Evolutionary conservation across 73 alveolate genomes (phyloP), one percentile per base, ranked within the genome.

Genomic region (Paramecium bursaria): DNA sequence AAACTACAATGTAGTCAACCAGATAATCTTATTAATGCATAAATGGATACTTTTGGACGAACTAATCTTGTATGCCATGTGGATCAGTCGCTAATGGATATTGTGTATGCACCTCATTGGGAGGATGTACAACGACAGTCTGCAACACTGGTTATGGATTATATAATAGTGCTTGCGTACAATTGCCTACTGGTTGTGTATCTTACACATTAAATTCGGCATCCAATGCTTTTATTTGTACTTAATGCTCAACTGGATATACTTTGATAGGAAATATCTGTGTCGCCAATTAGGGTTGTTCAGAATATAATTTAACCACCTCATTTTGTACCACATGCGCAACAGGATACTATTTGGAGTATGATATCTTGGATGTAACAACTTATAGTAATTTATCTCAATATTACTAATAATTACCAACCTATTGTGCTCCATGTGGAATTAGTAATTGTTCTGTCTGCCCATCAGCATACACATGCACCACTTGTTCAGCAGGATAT

Each of bases 401-500:
- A 26, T n/a, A 48, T 26, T 48, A 26, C 61, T 48, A 4, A 4
- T 14, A 48, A 48, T 4, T 11, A 6, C 51, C 27, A 30, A 26
- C 29, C 7, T 57, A 30, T 57, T 57, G 76, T 23, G 33, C n/a
- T 11, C 47, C 47, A 57, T 57, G 76, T 57, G 25, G 31, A 3
- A 57, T 57, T 1, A 14, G 17, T 3, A 42, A 10, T 23, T 57
- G 76, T 57, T 27, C 0, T 14, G 33, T 30, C 33, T 57, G 76
- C 15, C 76, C 52, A 2, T 57, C 76, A 57, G 6, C 1, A 50
- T 57, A n/a, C 1, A 30, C 82, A 67, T 42, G 53, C 44, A 14
- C 82, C 7, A 67, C 82, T 67, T 67, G 82, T 35, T 14, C 33
- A 15, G 82, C 22, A 21, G 22, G 33, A 47, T 67, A 42, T 39